A percentile compares a stretch with the other conserved stretches of the same genome.
Evolutionary conservation across 179 eudicot genomes (phyloP).

Genomic region (Beta macrorhiza): DNA sequence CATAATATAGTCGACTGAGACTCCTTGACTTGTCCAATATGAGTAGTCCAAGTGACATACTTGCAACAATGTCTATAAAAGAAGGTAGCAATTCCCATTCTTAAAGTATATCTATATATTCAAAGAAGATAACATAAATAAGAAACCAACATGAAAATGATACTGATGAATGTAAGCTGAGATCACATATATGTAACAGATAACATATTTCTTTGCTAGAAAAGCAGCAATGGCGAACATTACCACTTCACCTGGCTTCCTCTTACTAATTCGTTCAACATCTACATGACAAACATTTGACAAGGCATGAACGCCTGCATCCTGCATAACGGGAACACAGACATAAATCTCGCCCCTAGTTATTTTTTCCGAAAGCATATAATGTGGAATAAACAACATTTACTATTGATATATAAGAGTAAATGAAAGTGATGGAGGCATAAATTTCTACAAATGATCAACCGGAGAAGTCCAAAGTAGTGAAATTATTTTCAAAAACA

Average conservation of each 20-base stretch:
- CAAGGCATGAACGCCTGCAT: constrained; percentile 95
- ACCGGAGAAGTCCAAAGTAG: neutral
- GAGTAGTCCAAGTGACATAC: neutral
- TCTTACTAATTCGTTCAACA: constrained; percentile 84
- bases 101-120: neutral
- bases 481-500: neutral
- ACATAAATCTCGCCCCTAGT: neutral
- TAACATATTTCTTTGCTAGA: neutral
- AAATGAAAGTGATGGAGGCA: neutral
- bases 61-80: neutral
- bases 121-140: neutral
- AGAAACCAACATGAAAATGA: neutral
- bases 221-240: neutral
- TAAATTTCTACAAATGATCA: neutral
- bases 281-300: constrained; percentile 98
- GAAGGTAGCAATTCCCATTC: neutral
- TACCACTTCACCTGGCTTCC: constrained; percentile 98
- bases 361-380: neutral
- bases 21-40: no score
- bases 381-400: neutral
- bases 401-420: neutral
- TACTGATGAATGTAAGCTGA: neutral
- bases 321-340: constrained; percentile 46
- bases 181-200: neutral
- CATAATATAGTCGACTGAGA: no score